Base-by-base conservation (phyloP, 2,329 filamentous ascomycete genomes). In the Trichoderma sp. region DNA sequence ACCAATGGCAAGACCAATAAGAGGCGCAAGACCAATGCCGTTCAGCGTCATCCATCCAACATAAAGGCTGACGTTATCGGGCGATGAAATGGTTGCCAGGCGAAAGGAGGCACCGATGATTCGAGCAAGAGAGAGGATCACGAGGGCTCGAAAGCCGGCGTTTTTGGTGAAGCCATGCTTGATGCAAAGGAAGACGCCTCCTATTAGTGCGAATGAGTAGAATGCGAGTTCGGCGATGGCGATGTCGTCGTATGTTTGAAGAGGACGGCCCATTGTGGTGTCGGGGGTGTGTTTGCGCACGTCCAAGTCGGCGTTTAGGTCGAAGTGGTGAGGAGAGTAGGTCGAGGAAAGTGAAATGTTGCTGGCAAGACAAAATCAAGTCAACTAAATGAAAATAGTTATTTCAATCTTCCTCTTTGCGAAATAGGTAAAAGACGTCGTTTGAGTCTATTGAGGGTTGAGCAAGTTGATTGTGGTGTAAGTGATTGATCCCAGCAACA, bases 91-190 rank as follows among this genome's bases (percentile, higher is more conserved):
- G 52, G 76, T 77, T 58, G 75, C 78, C 7, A 81, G 76, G 68
- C 74, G 76, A 14, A 89, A 68, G n/a, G 82, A 79, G 72, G 87
- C 83, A 71, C 82, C 78, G 60, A 89, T 81, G 66, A 91, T 86
- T 80, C 90, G 87, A 68, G 77, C 81, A 16, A 89, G 79, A 2
- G 88, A 82, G 16, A 88, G 81, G 31, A 91, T 83, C 16, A 90
- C 80, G 73, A 91, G 85, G 11, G 89, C 82, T 27, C 88, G 83
- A 59, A 88, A 90, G 4, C 88, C 88, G 19, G 85, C 85, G 10
- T 89, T 84, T 82, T 89, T 87, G 5, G 79, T 73, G 75, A 84
- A 86, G 85, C 88, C 79, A 67, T 80, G 77, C 16, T 73, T 76
- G 69, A 73, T 86, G 13, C 86, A 88, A 68, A 89, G 70, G 47